These are phyloP conservation scores for Neoarthrinium moseri DNA, from an alignment of 2,329 filamentous ascomycete species.

Conservation along the genomic window DNA sequence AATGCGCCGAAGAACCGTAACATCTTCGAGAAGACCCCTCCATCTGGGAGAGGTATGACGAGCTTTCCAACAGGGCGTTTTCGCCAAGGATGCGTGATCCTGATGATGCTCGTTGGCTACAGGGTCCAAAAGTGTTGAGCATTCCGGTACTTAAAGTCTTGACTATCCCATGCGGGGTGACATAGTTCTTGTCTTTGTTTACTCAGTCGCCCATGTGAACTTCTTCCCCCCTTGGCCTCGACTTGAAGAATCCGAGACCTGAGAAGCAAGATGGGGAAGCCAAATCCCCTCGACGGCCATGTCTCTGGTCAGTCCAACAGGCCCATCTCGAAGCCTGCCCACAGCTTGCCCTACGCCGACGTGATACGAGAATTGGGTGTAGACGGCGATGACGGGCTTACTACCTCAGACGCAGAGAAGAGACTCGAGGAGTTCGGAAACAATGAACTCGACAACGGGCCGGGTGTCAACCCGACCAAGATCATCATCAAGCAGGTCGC, in stretches of 20 bases:
- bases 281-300: constrained; percentile 1
- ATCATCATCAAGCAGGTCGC: constrained; percentile 62
- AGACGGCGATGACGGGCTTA: constrained; percentile 55
- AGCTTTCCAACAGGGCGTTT: neutral
- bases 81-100: neutral
- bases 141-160: neutral
- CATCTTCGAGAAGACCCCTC: neutral
- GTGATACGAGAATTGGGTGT: constrained; percentile 51
- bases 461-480: constrained; percentile 54
- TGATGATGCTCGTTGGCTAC: no score
- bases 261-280: constrained; percentile 2
- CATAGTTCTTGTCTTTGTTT: neutral
- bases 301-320: constrained; percentile 11
- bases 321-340: constrained; percentile 54
- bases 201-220: neutral
- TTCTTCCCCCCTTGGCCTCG: neutral
- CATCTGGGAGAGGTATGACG: neutral
- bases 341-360: constrained; percentile 47
- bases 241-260: neutral
- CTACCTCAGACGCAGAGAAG: constrained; percentile 44
- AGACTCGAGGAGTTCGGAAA: constrained; percentile 54
- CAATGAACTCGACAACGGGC: constrained; percentile 58
- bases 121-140: no score
- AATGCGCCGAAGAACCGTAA: neutral
- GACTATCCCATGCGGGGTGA: neutral